phyloP scores from a whole-genome alignment of 768 basidiomycete genomes.

The Coprinopsis marcescibilis region DNA sequence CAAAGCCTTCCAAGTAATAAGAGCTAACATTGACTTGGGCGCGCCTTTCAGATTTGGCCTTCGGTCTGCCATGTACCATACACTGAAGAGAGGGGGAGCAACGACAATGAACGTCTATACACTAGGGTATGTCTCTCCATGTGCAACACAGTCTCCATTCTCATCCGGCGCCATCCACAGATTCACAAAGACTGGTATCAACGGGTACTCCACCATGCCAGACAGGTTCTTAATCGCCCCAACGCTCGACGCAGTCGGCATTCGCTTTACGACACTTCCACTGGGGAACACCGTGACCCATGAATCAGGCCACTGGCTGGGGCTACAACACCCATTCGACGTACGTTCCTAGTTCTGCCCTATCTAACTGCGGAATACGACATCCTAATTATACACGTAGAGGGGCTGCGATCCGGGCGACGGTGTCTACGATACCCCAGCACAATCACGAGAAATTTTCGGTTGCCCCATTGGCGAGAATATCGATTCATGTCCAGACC shows the following conservation, averaged over 20 bases:
- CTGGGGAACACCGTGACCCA: constrained; percentile 31
- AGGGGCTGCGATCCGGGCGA: constrained; percentile 23
- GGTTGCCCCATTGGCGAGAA: constrained; percentile 26
- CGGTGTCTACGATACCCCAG: constrained; percentile 23
- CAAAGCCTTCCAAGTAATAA: neutral
- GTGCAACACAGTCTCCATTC: neutral
- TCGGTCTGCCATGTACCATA: constrained; percentile 15
- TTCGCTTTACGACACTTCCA: constrained; percentile 20
- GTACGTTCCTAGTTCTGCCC: constrained; percentile 7
- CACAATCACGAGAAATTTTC: constrained; percentile 19
- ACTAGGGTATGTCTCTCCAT: constrained; percentile 22
- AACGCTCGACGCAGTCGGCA: constrained; percentile 31
- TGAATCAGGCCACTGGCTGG: constrained; percentile 31
- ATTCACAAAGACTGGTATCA: constrained; percentile 18
- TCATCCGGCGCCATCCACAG: neutral
- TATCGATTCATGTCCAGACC: constrained; percentile 19
- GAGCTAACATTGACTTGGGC: constrained; percentile 16
- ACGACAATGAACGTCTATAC: constrained; percentile 33
- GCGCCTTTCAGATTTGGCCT: constrained; percentile 15
- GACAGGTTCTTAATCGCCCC: constrained; percentile 18
- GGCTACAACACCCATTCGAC: constrained; percentile 34
- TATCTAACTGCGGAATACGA: no score
- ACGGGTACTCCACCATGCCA: constrained; percentile 21
- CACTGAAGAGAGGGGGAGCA: constrained; percentile 28
- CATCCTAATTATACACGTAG: constrained; percentile 7